Conservation (phyloP, 78 protist genomes). For the Monocercomonoides exilis region DNA sequence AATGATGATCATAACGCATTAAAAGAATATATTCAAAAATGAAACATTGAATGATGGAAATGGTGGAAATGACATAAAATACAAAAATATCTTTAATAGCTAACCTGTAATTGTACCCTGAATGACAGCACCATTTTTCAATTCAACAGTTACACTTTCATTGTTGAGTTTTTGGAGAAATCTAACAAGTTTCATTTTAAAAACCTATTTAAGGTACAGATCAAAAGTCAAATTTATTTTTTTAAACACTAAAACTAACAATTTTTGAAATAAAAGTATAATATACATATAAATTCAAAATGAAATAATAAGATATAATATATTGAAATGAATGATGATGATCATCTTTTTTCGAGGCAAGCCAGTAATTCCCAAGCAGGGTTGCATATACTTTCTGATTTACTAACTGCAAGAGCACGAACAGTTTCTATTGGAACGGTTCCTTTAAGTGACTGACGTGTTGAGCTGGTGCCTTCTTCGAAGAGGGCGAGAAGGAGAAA, state of each 20-base stretch:
- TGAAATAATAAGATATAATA: too few relatives aligned
- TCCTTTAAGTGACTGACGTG: neutral
- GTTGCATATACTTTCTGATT: neutral
- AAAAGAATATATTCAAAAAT: neutral
- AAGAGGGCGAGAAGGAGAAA: neutral
- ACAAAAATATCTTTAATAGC: neutral
- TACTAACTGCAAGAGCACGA: neutral
- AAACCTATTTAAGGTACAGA: too few relatives aligned
- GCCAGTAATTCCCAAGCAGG: neutral
- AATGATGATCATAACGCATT: neutral
- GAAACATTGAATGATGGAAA: neutral
- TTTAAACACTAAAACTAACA: too few relatives aligned
- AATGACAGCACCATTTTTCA: constrained; percentile 92
- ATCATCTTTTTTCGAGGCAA: neutral
- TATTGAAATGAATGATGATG: too few relatives aligned
- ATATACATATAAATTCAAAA: too few relatives aligned
- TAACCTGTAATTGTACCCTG: constrained; percentile 78
- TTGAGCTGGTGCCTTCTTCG: neutral
- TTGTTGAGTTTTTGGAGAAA: constrained; percentile 76
- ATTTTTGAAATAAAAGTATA: too few relatives aligned
- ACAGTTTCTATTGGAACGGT: neutral
- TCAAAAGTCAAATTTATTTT: too few relatives aligned
- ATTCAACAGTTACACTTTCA: constrained; percentile 92
- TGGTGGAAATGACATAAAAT: neutral
- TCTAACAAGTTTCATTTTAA: constrained; percentile 40